These are phyloP conservation scores for Penicillium angulare DNA, from an alignment of 495 filamentous ascomycete species.

Conservation along the genomic window DNA sequence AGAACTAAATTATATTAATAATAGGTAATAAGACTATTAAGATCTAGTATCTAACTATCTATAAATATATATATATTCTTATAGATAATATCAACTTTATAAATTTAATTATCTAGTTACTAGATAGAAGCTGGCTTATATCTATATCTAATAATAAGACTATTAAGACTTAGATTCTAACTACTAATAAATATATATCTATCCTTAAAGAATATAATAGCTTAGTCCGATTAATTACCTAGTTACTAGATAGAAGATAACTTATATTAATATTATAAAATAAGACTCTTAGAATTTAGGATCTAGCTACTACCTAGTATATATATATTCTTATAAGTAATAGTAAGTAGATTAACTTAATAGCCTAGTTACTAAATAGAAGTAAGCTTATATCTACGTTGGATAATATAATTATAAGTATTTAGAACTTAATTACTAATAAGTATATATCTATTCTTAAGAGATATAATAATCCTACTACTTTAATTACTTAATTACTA, in stretches of 20 bases:
- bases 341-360: not conserved
- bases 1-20: constrained; percentile 8
- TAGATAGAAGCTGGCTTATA: constrained; percentile 12
- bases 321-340: constrained; percentile 10
- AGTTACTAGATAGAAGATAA: constrained; percentile 1
- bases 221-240: not conserved
- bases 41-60: constrained; percentile 9
- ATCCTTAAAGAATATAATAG: constrained; percentile 1
- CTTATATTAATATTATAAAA: not conserved
- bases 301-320: constrained; percentile 2
- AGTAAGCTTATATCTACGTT: constrained; percentile 1
- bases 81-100: constrained; percentile 2
- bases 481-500: no score
- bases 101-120: constrained; percentile 9
- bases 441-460: not conserved
- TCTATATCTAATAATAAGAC: constrained; percentile 8
- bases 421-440: not conserved
- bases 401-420: not conserved
- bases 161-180: constrained; percentile 6
- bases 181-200: not conserved
- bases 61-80: constrained; percentile 1
- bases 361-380: constrained; percentile 6
- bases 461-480: not conserved
- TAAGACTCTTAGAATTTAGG: constrained; percentile 2
- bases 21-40: constrained; percentile 4